Percentiles rank a stretch among this genome's conserved stretches.
Evolutionary conservation across 2,329 filamentous ascomycete genomes (phyloP).

Genomic region (Nigrospora osmanthi): DNA sequence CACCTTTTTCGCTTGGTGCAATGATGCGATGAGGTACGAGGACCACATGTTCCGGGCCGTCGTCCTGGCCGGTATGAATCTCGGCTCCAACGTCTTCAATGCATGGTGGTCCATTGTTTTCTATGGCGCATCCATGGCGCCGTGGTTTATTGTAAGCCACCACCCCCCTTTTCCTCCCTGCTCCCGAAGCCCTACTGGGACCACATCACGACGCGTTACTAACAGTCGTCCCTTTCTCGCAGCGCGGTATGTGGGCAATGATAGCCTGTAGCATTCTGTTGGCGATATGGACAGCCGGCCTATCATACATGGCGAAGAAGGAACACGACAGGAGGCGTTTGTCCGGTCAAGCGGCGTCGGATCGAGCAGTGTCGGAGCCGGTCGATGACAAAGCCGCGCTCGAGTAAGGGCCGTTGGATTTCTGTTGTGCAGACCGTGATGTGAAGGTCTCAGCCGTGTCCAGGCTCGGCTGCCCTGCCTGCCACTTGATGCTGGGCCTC

Average conservation of each 20-base stretch:
- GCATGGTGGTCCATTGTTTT: conserved; percentile 69
- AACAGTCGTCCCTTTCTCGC: background rate
- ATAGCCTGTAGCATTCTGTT: conserved; percentile 55
- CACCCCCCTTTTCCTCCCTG: background rate
- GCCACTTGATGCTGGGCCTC: too few relatives aligned
- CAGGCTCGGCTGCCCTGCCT: too few relatives aligned
- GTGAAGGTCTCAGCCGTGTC: too few relatives aligned
- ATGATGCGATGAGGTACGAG: conserved; percentile 59
- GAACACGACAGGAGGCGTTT: background rate
- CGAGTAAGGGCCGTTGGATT: too few relatives aligned
- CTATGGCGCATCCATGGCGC: conserved; percentile 59
- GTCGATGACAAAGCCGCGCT: too few relatives aligned
- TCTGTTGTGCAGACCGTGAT: too few relatives aligned
- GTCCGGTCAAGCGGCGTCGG: background rate
- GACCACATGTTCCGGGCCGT: conserved; percentile 56
- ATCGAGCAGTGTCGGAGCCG: background rate
- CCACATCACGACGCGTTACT: conserved; percentile 9
- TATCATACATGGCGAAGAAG: conserved; percentile 36
- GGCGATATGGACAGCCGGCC: conserved; percentile 47
- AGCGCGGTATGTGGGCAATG: conserved; percentile 69
- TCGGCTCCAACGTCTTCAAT: conserved; percentile 60
- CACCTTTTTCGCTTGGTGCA: conserved; percentile 70
- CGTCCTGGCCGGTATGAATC: conserved; percentile 66
- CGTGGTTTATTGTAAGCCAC: conserved; percentile 50
- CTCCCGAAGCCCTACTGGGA: background rate